These are phyloP conservation scores for Mycena amicta DNA, from an alignment of 768 basidiomycete genomes.

Conservation along the genomic window DNA sequence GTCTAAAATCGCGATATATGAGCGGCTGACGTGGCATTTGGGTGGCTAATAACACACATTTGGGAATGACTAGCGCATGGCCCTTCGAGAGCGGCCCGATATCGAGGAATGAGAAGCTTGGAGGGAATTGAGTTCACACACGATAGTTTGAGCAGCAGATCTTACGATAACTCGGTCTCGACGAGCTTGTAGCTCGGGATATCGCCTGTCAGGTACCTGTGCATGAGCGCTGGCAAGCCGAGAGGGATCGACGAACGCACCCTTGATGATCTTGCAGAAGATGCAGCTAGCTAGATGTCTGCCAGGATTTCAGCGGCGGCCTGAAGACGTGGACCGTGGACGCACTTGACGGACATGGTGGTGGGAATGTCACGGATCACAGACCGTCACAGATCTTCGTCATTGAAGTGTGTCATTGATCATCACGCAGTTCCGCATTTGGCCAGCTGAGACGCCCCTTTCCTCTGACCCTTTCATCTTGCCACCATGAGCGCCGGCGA, in stretches of 20 bases:
- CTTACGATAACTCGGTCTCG: constrained; percentile 70
- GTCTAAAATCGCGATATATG: constrained; percentile 52
- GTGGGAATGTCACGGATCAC: too few species aligned
- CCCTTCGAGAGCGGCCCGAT: constrained; percentile 89
- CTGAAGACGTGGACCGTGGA: not conserved
- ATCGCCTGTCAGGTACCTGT: constrained; percentile 55
- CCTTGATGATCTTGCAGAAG: constrained; percentile 96
- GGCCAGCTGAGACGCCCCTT: too few species aligned
- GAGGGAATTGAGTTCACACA: too few species aligned
- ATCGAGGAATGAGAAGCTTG: constrained; percentile 87
- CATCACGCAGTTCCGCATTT: too few species aligned
- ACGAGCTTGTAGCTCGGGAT: constrained; percentile 87
- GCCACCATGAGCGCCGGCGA: too few species aligned
- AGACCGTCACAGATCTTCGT: too few species aligned
- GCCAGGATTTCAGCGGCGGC: not conserved
- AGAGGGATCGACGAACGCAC: constrained; percentile 39
- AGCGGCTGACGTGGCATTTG: not conserved
- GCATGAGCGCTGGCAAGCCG: not conserved
- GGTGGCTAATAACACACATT: constrained; percentile 54
- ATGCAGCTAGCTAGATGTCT: constrained; percentile 71
- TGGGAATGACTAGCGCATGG: constrained; percentile 91
- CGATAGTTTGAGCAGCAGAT: constrained; percentile 1
- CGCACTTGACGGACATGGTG: constrained; percentile 8
- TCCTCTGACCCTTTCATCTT: too few species aligned
- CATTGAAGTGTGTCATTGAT: too few species aligned